Conservation (phyloP, 768 basidiomycete genomes). For the Postia placenta region DNA sequence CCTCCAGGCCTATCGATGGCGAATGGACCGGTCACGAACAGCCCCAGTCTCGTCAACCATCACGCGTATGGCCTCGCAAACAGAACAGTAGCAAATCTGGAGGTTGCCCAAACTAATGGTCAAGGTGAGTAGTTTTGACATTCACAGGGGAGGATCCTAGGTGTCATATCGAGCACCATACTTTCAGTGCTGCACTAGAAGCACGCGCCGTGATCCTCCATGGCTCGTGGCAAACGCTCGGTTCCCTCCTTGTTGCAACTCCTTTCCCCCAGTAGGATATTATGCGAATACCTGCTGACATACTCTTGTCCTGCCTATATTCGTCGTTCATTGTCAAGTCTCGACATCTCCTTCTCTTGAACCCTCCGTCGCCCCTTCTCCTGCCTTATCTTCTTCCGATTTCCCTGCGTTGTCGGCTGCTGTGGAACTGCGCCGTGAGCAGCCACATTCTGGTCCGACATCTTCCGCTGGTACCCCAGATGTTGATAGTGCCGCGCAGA, state of each 20-base stretch:
- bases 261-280: constrained; percentile 21
- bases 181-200: constrained; percentile 86
- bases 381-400: constrained; percentile 58
- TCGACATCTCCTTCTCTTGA: constrained; percentile 12
- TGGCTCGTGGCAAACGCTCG: constrained; percentile 21
- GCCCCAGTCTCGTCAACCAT: constrained; percentile 24
- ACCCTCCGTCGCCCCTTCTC: constrained; percentile 35
- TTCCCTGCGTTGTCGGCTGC: constrained; percentile 69
- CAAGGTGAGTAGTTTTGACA: constrained; percentile 63
- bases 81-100: constrained; percentile 18
- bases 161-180: constrained; percentile 80
- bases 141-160: constrained; percentile 69
- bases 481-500: constrained; percentile 29
- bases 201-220: constrained; percentile 56
- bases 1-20: constrained; percentile 60
- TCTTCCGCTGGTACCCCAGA: constrained; percentile 9
- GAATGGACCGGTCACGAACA: constrained; percentile 26
- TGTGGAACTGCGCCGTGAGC: constrained; percentile 24
- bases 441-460: constrained; percentile 25
- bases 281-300: constrained; percentile 22
- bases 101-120: constrained; percentile 29
- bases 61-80: constrained; percentile 17
- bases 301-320: constrained; percentile 21
- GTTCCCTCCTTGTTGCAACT: constrained; percentile 25
- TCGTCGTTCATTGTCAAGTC: constrained; percentile 18